phyloP scores from a whole-genome alignment of 2,329 filamentous ascomycete genomes.

The Venturia asperata region DNA sequence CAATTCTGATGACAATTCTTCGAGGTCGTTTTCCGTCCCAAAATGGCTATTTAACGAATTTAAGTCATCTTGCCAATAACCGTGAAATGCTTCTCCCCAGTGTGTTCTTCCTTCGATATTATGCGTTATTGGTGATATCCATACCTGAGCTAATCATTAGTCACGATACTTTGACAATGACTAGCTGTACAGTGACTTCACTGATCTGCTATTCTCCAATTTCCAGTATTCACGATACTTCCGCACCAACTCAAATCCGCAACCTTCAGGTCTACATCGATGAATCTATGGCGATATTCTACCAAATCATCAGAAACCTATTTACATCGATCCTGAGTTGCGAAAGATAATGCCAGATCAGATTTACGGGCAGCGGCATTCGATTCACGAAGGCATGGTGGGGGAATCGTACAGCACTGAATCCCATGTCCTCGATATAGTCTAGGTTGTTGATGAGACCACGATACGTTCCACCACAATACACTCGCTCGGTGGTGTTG shows the following conservation, averaged over 20 bases:
- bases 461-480: slow-evolving; percentile 56
- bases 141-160: slow-evolving; percentile 28
- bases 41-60: slow-evolving; percentile 51
- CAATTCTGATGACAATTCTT: slow-evolving; percentile 47
- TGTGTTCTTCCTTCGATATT: slow-evolving; percentile 36
- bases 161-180: neutral
- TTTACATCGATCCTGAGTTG: too few species aligned
- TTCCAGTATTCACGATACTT: too few species aligned
- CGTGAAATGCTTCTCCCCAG: slow-evolving; percentile 42
- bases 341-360: too few species aligned
- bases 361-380: too few species aligned
- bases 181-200: too few species aligned
- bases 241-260: too few species aligned
- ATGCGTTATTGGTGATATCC: slow-evolving; percentile 43
- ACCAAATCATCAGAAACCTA: too few species aligned
- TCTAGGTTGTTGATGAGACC: slow-evolving; percentile 54
- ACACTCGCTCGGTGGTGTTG: slow-evolving; percentile 33
- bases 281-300: too few species aligned
- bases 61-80: slow-evolving; percentile 48
- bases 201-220: too few species aligned
- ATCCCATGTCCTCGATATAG: slow-evolving; percentile 57
- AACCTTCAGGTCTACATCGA: too few species aligned
- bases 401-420: slow-evolving; percentile 39
- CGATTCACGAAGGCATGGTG: too few species aligned
- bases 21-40: slow-evolving; percentile 53